Evolutionary conservation across 2,329 filamentous ascomycete genomes (phyloP).

Genomic region (Aureobasidium uvarum): DNA sequence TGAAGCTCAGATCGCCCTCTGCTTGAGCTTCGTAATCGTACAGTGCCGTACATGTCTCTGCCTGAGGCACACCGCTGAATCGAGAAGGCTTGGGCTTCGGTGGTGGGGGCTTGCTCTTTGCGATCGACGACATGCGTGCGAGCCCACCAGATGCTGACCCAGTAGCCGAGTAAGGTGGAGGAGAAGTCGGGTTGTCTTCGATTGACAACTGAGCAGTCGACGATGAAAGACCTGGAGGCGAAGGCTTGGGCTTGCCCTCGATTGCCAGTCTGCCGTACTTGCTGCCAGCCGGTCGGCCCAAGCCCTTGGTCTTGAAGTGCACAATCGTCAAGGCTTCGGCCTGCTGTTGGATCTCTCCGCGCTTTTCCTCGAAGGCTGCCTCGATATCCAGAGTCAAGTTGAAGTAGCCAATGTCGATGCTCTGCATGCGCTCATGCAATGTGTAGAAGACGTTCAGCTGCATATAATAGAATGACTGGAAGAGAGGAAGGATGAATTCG

Average conservation of each 20-base stretch:
- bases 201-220: conserved; percentile 18
- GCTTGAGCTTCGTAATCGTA: conserved; percentile 97
- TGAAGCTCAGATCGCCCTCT: conserved; percentile 89
- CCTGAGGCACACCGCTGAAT: conserved; percentile 61
- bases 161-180: conserved; percentile 43
- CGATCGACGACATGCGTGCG: conserved; percentile 23
- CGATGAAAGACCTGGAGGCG: conserved; percentile 28
- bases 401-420: conserved; percentile 96
- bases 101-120: conserved; percentile 47
- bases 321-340: conserved; percentile 82
- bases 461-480: conserved; percentile 99
- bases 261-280: conserved; percentile 39
- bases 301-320: conserved; percentile 81
- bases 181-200: conserved; percentile 35
- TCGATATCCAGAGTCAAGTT: conserved; percentile 88
- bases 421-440: conserved; percentile 96
- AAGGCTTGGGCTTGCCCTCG: conserved; percentile 33
- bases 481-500: conserved; percentile 94
- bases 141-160: conserved; percentile 13
- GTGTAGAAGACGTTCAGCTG: conserved; percentile 99
- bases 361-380: conserved; percentile 84
- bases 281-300: conserved; percentile 33
- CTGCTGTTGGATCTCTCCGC: conserved; percentile 79
- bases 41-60: conserved; percentile 81
- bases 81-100: conserved; percentile 65